Base-by-base conservation (phyloP, 2,329 filamentous ascomycete species). In the Albifimbria verrucaria region DNA sequence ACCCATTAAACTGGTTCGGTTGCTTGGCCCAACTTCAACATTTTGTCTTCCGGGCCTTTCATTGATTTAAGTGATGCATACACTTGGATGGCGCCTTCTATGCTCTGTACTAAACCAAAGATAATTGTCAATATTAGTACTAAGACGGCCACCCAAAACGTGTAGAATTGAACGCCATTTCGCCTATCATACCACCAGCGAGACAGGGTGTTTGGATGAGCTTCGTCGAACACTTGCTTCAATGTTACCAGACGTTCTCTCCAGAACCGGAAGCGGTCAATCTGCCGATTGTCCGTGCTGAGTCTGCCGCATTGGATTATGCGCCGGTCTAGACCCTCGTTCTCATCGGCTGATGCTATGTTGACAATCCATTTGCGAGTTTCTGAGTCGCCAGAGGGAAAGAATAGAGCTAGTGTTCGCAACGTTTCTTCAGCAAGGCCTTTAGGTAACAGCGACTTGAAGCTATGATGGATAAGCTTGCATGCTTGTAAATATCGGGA, bases 171-270 rank as follows among this genome's bases (percentile, higher is more conserved):
- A 0, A 71, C 68, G 1, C 69, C 65, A 25, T 74, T 72, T 1
- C 75, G 56, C 4, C 68, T 55, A 52, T 77, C 74, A 49, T 68
- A 59, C 74, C 75, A 78, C 71, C 69, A 76, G 45, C 76, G 69
- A 0, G 60, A 61, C 1, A 77, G 36, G 0, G 62, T 69, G 24
- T 58, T 58, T 7, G 72, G 66, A 47, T 64, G 53, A 4, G 71
- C 54, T 54, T 77, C 65, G 55, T 78, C 67, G 45, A 72, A 73
- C 17, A 61, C 64, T 49, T 76, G 67, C 59, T 77, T 76, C 2
- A 78, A 55, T 1, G 72, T 68, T 1, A 74, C 64, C 0, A 79
- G 59, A 0, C 71, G 66, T 42, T 79, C 73, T 22, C 67, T 66
- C 75, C 76, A 78, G 58, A 68, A 72, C 5, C 18, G 32, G 12